Conservation (phyloP, 2,329 filamentous ascomycete genomes). For the Aspergillus proliferans region DNA sequence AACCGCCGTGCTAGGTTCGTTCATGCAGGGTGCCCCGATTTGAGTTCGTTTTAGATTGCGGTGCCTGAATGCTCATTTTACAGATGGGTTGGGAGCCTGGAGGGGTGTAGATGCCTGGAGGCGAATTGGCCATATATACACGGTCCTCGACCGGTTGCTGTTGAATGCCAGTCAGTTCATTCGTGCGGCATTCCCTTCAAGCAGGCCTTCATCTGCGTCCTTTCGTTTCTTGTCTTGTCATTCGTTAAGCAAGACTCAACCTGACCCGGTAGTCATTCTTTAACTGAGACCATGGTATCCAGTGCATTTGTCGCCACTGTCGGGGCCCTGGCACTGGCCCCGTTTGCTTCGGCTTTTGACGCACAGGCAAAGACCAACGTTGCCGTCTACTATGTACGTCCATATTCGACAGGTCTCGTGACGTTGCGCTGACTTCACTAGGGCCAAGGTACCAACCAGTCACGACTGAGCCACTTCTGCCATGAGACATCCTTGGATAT, state of each 20-base stretch:
- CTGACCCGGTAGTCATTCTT: constrained; percentile 24
- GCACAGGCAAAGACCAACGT: constrained; percentile 42
- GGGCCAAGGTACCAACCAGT: constrained; percentile 49
- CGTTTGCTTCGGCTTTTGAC: constrained; percentile 37
- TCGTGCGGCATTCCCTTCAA: constrained; percentile 6
- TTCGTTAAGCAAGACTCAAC: constrained; percentile 13
- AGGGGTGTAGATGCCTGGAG: neutral
- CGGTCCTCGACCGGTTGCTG: neutral
- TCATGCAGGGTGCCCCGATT: neutral
- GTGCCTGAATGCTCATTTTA: neutral
- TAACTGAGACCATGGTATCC: constrained; percentile 31
- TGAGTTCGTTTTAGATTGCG: neutral
- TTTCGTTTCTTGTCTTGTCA: constrained; percentile 37
- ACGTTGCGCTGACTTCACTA: constrained; percentile 11
- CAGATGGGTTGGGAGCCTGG: neutral
- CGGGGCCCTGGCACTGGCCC: constrained; percentile 24
- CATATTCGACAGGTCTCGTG: neutral
- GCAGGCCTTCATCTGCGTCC: constrained; percentile 49
- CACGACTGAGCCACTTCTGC: constrained; percentile 47
- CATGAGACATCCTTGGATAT: constrained; percentile 48
- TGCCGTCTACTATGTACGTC: constrained; percentile 47
- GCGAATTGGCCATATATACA: no score
- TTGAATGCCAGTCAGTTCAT: neutral
- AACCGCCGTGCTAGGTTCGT: neutral
- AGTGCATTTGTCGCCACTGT: constrained; percentile 28